Conservation (phyloP, 169 alveolate genomes). For the Plasmodium vivax region DNA sequence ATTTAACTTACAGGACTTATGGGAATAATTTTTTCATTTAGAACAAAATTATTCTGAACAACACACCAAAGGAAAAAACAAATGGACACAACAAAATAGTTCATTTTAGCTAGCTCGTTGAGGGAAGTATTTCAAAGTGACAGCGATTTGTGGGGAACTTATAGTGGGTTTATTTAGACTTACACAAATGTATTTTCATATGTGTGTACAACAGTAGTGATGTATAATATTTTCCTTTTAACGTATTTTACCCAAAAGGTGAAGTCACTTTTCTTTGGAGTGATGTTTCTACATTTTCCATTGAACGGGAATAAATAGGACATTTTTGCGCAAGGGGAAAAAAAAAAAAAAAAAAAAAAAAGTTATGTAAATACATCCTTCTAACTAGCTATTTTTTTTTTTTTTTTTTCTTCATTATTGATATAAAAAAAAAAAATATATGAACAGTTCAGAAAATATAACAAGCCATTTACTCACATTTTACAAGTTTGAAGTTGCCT, state of each 20-base stretch:
- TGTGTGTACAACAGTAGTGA: neutral
- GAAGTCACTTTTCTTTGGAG: neutral
- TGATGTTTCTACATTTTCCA: neutral
- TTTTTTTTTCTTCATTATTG: conserved; percentile 9
- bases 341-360: conserved; percentile 27
- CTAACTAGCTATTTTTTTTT: conserved; percentile 16
- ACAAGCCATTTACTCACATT: neutral
- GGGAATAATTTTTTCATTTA: conserved; percentile 71
- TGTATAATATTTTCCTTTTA: neutral
- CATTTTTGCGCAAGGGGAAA: neutral
- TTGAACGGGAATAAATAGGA: neutral
- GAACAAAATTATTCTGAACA: conserved; percentile 51
- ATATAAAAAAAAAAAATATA: conserved; percentile 8
- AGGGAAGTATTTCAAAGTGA: neutral
- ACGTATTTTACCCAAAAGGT: neutral
- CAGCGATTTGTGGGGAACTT: neutral
- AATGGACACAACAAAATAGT: conserved; percentile 21
- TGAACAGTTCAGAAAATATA: neutral
- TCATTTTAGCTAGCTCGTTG: conserved; percentile 26
- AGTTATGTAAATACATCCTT: conserved; percentile 52
- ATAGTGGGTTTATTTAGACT: neutral
- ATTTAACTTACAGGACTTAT: conserved; percentile 61
- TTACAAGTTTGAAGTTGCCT: neutral
- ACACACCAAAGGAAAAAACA: conserved; percentile 50
- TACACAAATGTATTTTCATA: conserved; percentile 6